phyloP scores from a whole-genome alignment of 495 filamentous ascomycete genomes.

The Oidiodendron maius region DNA sequence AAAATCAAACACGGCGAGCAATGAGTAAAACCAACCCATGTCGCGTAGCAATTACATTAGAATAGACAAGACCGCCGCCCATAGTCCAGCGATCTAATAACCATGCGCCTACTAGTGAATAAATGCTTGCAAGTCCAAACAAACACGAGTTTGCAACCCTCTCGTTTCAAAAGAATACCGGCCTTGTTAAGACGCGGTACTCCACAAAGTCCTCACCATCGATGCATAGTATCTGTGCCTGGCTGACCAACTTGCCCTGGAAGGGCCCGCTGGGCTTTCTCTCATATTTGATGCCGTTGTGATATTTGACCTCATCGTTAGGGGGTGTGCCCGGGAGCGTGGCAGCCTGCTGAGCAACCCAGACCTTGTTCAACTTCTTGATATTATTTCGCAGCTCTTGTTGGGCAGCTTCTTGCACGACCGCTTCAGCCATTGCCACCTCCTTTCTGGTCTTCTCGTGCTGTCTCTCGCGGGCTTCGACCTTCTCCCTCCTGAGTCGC shows the following conservation, averaged over 20 bases:
- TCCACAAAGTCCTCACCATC: constrained; percentile 55
- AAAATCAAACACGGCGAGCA: too few relatives aligned
- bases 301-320: constrained; percentile 41
- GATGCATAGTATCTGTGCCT: constrained; percentile 45
- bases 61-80: too few relatives aligned
- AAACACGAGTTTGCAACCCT: too few relatives aligned
- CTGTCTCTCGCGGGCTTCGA: constrained; percentile 12
- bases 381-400: constrained; percentile 19
- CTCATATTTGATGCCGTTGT: constrained; percentile 47
- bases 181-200: constrained; percentile 50
- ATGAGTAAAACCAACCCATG: too few relatives aligned
- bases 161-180: constrained; percentile 37
- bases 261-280: constrained; percentile 46
- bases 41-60: too few relatives aligned
- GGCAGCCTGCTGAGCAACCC: constrained; percentile 19
- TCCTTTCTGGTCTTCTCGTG: constrained; percentile 20
- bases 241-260: constrained; percentile 43
- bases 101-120: too few relatives aligned
- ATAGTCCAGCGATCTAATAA: too few relatives aligned
- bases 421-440: constrained; percentile 17
- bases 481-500: constrained; percentile 15
- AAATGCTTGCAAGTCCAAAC: too few relatives aligned
- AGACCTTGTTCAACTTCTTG: constrained; percentile 21
- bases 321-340: not conserved
- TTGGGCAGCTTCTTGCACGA: constrained; percentile 14